Evolutionary conservation across 2,329 filamentous ascomycete genomes (phyloP).

Genomic region (Alternaria angustiovoidea): DNA sequence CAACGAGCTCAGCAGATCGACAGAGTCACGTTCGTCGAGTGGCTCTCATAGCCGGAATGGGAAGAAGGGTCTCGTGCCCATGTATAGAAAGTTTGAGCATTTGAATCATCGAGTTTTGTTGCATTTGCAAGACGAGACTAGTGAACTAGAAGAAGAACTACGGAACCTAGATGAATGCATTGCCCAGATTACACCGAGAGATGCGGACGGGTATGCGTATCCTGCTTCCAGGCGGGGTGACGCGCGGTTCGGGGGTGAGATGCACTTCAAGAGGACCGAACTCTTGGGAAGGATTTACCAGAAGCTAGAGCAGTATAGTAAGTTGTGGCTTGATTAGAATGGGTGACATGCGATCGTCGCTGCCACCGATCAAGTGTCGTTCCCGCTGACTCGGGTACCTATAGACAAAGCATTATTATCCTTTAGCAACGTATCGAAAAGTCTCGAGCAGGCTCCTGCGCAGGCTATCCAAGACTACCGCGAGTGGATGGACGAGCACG

Average conservation of each 20-base stretch:
- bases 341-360: neutral
- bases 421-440: constrained; percentile 63
- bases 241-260: constrained; percentile 61
- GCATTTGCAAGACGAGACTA: constrained; percentile 84
- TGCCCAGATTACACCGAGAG: constrained; percentile 49
- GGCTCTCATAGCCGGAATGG: too few relatives aligned
- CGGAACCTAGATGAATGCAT: constrained; percentile 71
- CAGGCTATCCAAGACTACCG: constrained; percentile 64
- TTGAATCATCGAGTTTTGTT: constrained; percentile 84
- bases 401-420: constrained; percentile 63
- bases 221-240: constrained; percentile 70
- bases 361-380: neutral
- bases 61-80: constrained; percentile 55
- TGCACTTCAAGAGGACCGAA: constrained; percentile 68
- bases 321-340: constrained; percentile 11
- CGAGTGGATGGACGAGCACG: constrained; percentile 63
- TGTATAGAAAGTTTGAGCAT: constrained; percentile 84
- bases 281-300: constrained; percentile 69
- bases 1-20: constrained; percentile 38
- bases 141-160: constrained; percentile 81
- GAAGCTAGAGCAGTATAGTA: constrained; percentile 74
- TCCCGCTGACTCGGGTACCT: constrained; percentile 21
- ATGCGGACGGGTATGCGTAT: constrained; percentile 37
- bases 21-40: neutral
- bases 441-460: constrained; percentile 58